These are phyloP conservation scores for Candida tibetensis DNA, from an alignment of 805 yeast species.

Conservation along the genomic window DNA sequence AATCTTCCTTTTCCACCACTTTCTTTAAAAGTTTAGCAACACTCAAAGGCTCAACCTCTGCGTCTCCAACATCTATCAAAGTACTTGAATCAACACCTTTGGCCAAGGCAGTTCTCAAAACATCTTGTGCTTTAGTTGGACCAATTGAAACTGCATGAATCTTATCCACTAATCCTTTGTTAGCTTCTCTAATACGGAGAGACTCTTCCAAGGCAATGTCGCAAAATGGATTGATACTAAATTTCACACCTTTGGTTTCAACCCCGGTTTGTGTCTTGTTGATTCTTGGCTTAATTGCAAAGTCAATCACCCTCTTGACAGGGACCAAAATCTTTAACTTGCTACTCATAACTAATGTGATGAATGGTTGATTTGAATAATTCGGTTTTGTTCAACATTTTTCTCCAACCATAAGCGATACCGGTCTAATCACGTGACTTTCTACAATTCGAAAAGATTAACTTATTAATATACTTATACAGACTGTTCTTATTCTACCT, in stretches of 20 bases:
- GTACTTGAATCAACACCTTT: slow-evolving; percentile 92
- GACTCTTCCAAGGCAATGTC: slow-evolving; percentile 98
- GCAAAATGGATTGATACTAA: slow-evolving; percentile 93
- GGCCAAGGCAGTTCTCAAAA: slow-evolving; percentile 85
- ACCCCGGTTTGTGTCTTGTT: slow-evolving; percentile 81
- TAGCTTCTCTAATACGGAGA: slow-evolving; percentile 63
- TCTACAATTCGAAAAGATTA: not conserved
- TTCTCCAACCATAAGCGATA: not conserved
- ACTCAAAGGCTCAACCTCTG: slow-evolving; percentile 77
- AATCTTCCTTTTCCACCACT: slow-evolving; percentile 63
- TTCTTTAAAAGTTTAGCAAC: slow-evolving; percentile 83
- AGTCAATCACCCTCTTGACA: slow-evolving; percentile 91
- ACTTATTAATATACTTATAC: too few relatives aligned
- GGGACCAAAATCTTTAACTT: slow-evolving; percentile 82
- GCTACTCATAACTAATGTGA: slow-evolving; percentile 26
- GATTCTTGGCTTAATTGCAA: slow-evolving; percentile 89
- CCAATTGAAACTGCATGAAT: slow-evolving; percentile 94
- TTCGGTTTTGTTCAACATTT: not conserved
- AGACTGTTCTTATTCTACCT: slow-evolving; percentile 3
- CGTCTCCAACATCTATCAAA: slow-evolving; percentile 71
- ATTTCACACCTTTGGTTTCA: slow-evolving; percentile 87
- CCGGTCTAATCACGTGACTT: slow-evolving; percentile 4
- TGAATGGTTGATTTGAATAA: not conserved
- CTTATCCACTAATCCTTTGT: slow-evolving; percentile 66
- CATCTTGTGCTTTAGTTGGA: slow-evolving; percentile 80